Percentiles rank a stretch among this genome's conserved stretches.
phyloP scores from a whole-genome alignment of 2,329 filamentous ascomycete genomes.

The Cytospora piceae region DNA sequence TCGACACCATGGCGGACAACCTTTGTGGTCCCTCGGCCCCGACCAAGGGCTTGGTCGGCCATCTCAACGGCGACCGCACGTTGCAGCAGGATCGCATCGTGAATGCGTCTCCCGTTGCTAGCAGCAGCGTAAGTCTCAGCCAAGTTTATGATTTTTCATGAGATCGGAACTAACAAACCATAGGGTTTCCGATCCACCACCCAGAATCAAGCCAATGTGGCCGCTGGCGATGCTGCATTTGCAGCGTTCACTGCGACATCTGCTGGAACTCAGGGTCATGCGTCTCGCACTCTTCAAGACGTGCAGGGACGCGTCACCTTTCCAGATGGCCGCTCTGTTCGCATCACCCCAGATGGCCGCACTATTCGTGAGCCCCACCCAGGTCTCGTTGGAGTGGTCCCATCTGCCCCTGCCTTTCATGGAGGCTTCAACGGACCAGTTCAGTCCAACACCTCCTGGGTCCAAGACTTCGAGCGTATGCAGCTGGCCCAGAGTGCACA shows the following conservation, averaged over 20 bases:
- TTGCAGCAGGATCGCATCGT: slow-evolving; percentile 72
- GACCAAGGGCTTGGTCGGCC: slow-evolving; percentile 73
- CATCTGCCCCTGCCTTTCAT: background rate
- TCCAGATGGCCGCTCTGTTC: background rate
- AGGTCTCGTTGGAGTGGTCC: background rate
- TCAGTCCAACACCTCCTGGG: slow-evolving; percentile 20
- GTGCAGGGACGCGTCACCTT: background rate
- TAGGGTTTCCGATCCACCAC: slow-evolving; percentile 25
- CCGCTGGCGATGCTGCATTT: slow-evolving; percentile 22
- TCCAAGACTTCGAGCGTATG: slow-evolving; percentile 18
- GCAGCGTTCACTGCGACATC: slow-evolving; percentile 15
- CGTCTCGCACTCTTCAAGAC: background rate
- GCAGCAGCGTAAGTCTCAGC: slow-evolving; percentile 32
- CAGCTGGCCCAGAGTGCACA: background rate
- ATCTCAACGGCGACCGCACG: slow-evolving; percentile 68
- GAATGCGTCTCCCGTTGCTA: slow-evolving; percentile 30
- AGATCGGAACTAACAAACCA: background rate
- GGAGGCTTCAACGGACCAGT: slow-evolving; percentile 8
- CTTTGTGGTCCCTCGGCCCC: slow-evolving; percentile 77
- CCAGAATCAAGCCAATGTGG: slow-evolving; percentile 13
- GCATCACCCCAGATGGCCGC: background rate
- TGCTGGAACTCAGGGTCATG: slow-evolving; percentile 1
- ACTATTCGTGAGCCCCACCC: background rate
- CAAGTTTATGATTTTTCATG: background rate
- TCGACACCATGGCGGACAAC: slow-evolving; percentile 44